Base-by-base conservation (phyloP, 164 flowering plant species). In the Magnolia officinalis region DNA sequence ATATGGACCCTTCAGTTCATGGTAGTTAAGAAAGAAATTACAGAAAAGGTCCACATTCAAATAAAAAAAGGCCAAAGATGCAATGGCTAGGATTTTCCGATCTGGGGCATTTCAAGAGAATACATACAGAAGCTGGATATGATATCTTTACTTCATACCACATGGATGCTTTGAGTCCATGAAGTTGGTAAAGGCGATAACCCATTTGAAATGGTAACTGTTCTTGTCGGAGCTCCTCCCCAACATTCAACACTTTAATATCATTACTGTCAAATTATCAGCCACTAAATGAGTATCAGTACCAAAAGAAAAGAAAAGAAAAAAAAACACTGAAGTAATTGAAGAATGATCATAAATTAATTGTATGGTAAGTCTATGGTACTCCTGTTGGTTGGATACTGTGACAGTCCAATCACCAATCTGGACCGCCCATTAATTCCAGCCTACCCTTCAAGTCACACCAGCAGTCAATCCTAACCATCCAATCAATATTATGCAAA, bases 131-230 rank as follows among this genome's bases (percentile, higher is more conserved):
- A 87, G 97, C 98, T 76, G 98, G 99, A 81, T 91, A 96, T 73
- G 97, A 96, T 86, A 96, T 94, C 98, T 96, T 94, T 88, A 96
- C 97, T 92, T 96, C 98, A 70, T 96, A 96, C 97, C 92, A 92
- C 80, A 78, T 80, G 55, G 78, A 71, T 66, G 93, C 75, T 84
- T 89, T 90, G 72, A 94, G 88, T 45, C 98, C 97, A 67, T 79
- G 84, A 45, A 96, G 79, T 70, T 79, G 77, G 79, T 94, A 96
- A 59, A 82, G 71, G 52, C 97, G 76, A 75, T 89, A 86, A 75
- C 99, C 99, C 83, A 69, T 78, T 77, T 84, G 85, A 37, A 96
- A 74, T 21, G 90, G 94, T 37, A 96, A 80, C 23, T 82, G 87
- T 88, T 96, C 97, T 74, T 75, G 80, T 81, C 63, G 72, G 7